Percentiles rank a stretch among this genome's conserved stretches.
Evolutionary conservation across 306 rosid genomes (phyloP).

Genomic region (Prunus padus): DNA sequence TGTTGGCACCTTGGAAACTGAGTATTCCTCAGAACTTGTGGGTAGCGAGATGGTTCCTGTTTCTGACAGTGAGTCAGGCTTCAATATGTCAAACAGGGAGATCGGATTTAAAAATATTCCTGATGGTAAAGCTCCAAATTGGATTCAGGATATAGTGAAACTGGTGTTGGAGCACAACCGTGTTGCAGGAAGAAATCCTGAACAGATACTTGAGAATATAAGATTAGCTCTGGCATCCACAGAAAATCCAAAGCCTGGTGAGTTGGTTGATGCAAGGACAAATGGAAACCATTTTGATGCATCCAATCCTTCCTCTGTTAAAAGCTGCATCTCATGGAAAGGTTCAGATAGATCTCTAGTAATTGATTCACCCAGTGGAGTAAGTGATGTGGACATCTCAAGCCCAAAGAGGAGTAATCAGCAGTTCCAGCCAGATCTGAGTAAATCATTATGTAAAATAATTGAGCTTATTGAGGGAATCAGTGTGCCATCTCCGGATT

Average conservation of each 20-base stretch:
- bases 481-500: conserved; percentile 49
- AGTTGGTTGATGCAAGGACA: conserved; percentile 27
- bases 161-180: conserved; percentile 51
- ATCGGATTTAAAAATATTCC: conserved; percentile 27
- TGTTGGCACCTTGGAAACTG: conserved; percentile 36
- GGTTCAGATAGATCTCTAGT: conserved; percentile 22
- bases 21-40: conserved; percentile 34
- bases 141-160: conserved; percentile 60
- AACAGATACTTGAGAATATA: conserved; percentile 48
- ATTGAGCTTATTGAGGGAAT: conserved; percentile 86
- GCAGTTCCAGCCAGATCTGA: conserved; percentile 39
- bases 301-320: conserved; percentile 23
- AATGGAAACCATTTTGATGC: conserved; percentile 31
- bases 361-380: conserved; percentile 33
- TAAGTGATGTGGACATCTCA: conserved; percentile 24
- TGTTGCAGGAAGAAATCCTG: conserved; percentile 40
- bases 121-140: conserved; percentile 43
- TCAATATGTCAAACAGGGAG: conserved; percentile 37
- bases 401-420: conserved; percentile 28
- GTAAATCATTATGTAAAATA: conserved; percentile 57
- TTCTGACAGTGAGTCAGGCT: conserved; percentile 38
- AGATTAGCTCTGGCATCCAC: conserved; percentile 43
- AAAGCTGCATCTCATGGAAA: conserved; percentile 30
- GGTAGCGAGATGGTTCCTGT: conserved; percentile 43
- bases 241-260: conserved; percentile 23